phyloP scores from a whole-genome alignment of 257 asterid genomes.

The Jacaranda mimosifolia region DNA sequence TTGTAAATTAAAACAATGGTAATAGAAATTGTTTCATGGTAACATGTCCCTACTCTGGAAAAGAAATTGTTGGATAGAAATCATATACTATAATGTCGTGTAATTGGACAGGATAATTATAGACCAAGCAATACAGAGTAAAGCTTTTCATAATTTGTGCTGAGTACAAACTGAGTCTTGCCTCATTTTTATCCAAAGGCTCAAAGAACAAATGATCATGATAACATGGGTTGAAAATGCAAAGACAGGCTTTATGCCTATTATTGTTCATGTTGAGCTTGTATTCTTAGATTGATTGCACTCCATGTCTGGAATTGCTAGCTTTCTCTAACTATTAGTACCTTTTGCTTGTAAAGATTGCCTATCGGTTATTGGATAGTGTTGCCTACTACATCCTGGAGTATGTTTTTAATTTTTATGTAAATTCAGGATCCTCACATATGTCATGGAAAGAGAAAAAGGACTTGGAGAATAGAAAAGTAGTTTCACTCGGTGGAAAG shows the following conservation, averaged over 20 bases:
- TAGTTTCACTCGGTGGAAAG: slow-evolving; percentile 82
- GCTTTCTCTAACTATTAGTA: background rate
- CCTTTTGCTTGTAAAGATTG: background rate
- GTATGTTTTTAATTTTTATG: background rate
- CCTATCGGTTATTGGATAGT: background rate
- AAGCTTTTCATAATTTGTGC: background rate
- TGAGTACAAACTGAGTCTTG: background rate
- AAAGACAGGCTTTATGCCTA: background rate
- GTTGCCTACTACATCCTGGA: background rate
- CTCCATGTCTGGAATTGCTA: background rate
- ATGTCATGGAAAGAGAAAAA: slow-evolving; percentile 81
- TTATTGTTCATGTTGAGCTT: too few species aligned
- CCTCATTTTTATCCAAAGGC: background rate
- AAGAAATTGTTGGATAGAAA: background rate
- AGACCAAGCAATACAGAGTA: background rate
- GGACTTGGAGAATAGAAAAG: slow-evolving; percentile 66
- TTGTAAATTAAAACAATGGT: background rate
- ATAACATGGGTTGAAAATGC: background rate
- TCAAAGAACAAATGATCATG: too few species aligned
- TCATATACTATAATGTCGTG: background rate
- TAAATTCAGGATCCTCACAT: slow-evolving; percentile 57
- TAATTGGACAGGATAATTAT: background rate
- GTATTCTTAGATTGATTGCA: background rate
- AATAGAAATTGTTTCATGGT: background rate
- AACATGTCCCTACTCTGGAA: background rate